These are phyloP conservation scores for Saturnispora ahearnii DNA, from an alignment of 805 yeast genomes.

Conservation along the genomic window DNA sequence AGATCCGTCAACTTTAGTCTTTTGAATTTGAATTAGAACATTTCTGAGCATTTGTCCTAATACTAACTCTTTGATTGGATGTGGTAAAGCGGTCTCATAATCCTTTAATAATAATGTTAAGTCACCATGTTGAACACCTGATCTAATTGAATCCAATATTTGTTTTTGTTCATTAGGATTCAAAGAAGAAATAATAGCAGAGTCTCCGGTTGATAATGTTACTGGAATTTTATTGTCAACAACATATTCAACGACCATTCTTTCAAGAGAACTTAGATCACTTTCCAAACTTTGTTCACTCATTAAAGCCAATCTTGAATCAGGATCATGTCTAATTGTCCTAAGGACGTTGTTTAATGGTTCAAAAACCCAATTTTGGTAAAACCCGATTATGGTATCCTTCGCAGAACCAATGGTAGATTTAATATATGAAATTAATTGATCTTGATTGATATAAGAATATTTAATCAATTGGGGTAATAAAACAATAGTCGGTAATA, in stretches of 20 bases:
- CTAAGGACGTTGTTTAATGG: conserved; percentile 66
- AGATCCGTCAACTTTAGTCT: conserved; percentile 91
- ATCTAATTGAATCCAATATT: conserved; percentile 28
- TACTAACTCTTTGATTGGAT: conserved; percentile 56
- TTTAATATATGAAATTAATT: conserved; percentile 42
- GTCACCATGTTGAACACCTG: conserved; percentile 61
- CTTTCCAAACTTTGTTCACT: conserved; percentile 70
- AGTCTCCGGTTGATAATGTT: neutral
- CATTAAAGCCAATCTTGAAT: conserved; percentile 63
- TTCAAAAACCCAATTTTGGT: conserved; percentile 72
- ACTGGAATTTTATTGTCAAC: conserved; percentile 26
- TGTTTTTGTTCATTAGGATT: conserved; percentile 6
- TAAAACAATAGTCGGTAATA: conserved; percentile 2
- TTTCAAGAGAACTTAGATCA: conserved; percentile 69
- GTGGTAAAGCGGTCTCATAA: conserved; percentile 66
- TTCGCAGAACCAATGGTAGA: conserved; percentile 46
- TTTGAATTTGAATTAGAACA: conserved; percentile 84
- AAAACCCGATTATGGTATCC: conserved; percentile 59
- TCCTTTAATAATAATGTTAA: conserved; percentile 68
- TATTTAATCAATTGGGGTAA: conserved; percentile 30
- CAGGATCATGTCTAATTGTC: conserved; percentile 79
- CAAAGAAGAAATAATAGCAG: neutral
- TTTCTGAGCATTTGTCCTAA: conserved; percentile 69
- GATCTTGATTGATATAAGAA: conserved; percentile 35
- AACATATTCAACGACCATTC: conserved; percentile 78